Conservation (phyloP, 2,329 filamentous ascomycete species). For the Pseudogymnoascus sp. region DNA sequence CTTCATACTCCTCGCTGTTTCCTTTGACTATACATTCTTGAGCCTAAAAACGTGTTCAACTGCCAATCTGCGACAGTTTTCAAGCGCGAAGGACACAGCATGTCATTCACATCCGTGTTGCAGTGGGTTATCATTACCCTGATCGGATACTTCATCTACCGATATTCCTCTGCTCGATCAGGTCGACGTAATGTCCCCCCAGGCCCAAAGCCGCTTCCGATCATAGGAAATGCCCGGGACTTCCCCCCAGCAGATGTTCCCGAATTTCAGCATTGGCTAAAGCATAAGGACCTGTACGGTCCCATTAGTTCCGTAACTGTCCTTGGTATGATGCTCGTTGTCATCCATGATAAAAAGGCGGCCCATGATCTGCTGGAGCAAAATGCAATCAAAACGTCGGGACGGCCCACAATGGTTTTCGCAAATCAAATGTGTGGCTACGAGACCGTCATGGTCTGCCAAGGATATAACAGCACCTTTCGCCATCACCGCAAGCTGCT, state of each 20-base stretch:
- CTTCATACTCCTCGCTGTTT: neutral
- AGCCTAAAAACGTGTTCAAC: neutral
- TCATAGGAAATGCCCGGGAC: slow-evolving; percentile 45
- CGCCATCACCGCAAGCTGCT: slow-evolving; percentile 24
- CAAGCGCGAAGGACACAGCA: neutral
- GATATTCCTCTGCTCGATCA: neutral
- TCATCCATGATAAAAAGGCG: slow-evolving; percentile 29
- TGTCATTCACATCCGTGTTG: neutral
- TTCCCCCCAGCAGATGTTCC: slow-evolving; percentile 34
- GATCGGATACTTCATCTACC: neutral
- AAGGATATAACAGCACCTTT: slow-evolving; percentile 21
- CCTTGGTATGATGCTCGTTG: slow-evolving; percentile 32
- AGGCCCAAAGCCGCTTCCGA: slow-evolving; percentile 40
- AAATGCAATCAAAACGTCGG: slow-evolving; percentile 28
- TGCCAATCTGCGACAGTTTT: neutral
- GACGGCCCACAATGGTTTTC: slow-evolving; percentile 25
- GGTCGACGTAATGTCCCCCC: slow-evolving; percentile 34
- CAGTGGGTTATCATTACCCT: neutral
- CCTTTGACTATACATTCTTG: neutral
- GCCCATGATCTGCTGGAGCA: slow-evolving; percentile 30
- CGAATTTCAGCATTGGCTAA: slow-evolving; percentile 37
- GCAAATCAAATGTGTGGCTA: slow-evolving; percentile 27
- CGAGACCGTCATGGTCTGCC: slow-evolving; percentile 16
- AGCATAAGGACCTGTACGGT: slow-evolving; percentile 37
- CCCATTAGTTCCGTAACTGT: slow-evolving; percentile 33